Percentiles rank a stretch among this genome's conserved stretches.
Evolutionary conservation across 2,329 filamentous ascomycete species (phyloP).

Genomic region (Ophioceras dolichostomum): DNA sequence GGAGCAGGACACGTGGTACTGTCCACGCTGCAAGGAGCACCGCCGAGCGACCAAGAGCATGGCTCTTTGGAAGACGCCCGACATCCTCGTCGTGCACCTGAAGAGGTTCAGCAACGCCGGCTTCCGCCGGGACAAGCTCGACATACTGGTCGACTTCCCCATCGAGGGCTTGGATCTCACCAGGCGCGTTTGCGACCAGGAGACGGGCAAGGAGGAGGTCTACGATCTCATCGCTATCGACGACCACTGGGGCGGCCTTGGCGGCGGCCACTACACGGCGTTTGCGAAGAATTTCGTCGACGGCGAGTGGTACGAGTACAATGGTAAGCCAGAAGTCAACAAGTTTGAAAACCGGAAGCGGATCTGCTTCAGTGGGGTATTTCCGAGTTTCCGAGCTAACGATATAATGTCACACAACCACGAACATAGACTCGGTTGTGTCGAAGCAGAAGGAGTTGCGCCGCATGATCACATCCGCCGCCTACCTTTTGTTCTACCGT

Average conservation of each 20-base stretch:
- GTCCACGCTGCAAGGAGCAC: slow-evolving; percentile 88
- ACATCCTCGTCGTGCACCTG: slow-evolving; percentile 88
- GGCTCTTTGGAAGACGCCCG: slow-evolving; percentile 91
- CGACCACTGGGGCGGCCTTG: slow-evolving; percentile 87
- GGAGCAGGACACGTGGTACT: slow-evolving; percentile 96
- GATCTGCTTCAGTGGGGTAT: neutral
- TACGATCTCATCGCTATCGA: slow-evolving; percentile 96
- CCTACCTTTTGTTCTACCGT: slow-evolving; percentile 93
- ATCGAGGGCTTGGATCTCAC: slow-evolving; percentile 77
- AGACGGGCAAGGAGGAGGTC: slow-evolving; percentile 68
- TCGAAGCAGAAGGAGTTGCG: slow-evolving; percentile 45
- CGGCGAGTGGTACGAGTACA: slow-evolving; percentile 88
- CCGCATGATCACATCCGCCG: slow-evolving; percentile 58
- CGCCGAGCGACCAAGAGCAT: slow-evolving; percentile 91
- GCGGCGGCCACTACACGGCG: slow-evolving; percentile 93
- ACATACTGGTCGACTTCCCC: slow-evolving; percentile 84
- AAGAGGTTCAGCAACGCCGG: slow-evolving; percentile 88
- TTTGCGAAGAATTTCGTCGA: slow-evolving; percentile 88
- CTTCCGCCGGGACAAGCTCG: slow-evolving; percentile 78
- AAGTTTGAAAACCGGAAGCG: neutral
- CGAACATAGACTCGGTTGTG: slow-evolving; percentile 57
- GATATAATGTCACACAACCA: too few relatives aligned
- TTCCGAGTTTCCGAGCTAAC: neutral
- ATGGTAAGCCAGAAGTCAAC: slow-evolving; percentile 55
- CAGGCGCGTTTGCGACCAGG: slow-evolving; percentile 64